phyloP scores from a whole-genome alignment of 768 basidiomycete genomes.

The Psilocybe subaeruginosa region DNA sequence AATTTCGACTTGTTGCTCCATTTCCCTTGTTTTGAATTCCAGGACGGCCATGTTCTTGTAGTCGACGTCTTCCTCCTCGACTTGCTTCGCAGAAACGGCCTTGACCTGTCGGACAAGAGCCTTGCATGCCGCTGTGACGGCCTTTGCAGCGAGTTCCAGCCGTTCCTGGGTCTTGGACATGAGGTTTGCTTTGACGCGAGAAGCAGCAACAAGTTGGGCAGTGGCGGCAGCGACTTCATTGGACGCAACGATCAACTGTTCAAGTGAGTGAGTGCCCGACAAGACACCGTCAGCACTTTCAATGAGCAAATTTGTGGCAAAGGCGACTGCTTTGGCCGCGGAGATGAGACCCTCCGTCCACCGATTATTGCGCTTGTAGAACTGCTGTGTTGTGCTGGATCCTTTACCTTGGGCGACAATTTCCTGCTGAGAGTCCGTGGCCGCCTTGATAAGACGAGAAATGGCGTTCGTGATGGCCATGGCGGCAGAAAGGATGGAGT shows the following conservation, averaged over 20 bases:
- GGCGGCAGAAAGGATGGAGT: slow-evolving; percentile 92
- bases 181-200: slow-evolving; percentile 95
- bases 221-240: slow-evolving; percentile 98
- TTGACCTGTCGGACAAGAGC: slow-evolving; percentile 97
- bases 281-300: slow-evolving; percentile 98
- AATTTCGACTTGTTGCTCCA: slow-evolving; percentile 99
- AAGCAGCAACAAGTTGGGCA: slow-evolving; percentile 97
- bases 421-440: slow-evolving; percentile 97
- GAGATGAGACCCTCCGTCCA: slow-evolving; percentile 99
- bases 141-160: slow-evolving; percentile 94
- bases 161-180: slow-evolving; percentile 99
- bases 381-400: slow-evolving; percentile 89
- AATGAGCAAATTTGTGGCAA: slow-evolving; percentile 93
- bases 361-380: slow-evolving; percentile 99
- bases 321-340: slow-evolving; percentile 96
- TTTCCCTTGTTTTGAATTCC: slow-evolving; percentile 97
- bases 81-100: slow-evolving; percentile 85
- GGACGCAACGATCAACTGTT: slow-evolving; percentile 99
- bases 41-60: slow-evolving; percentile 92
- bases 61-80: slow-evolving; percentile 78
- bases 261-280: slow-evolving; percentile 93
- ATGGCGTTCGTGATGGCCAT: slow-evolving; percentile 97
- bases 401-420: slow-evolving; percentile 96
- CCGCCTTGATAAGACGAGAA: slow-evolving; percentile 91
- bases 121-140: slow-evolving; percentile 96